These are phyloP conservation scores for Balamuthia mandrillaris DNA, from an alignment of 208 protist species.

Conservation along the genomic window DNA sequence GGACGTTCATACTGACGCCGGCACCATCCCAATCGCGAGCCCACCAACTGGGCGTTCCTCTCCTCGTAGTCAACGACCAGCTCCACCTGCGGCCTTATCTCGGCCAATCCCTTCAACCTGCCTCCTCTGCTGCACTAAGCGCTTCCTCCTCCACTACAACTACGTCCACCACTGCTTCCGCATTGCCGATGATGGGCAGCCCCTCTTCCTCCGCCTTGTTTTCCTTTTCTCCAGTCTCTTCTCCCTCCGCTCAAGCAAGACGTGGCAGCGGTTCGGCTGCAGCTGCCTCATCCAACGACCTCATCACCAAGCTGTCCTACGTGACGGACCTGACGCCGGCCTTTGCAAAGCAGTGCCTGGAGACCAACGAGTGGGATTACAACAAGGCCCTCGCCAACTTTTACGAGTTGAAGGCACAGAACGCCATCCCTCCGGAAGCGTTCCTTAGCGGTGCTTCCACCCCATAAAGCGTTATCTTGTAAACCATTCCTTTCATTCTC, in stretches of 20 bases:
- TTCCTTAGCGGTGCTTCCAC: no score
- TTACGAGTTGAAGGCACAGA: slow-evolving; percentile 25
- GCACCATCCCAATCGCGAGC: slow-evolving; percentile 14
- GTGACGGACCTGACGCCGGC: slow-evolving; percentile 23
- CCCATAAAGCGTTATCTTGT: no score
- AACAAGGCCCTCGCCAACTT: slow-evolving; percentile 34
- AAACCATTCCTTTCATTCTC: no score
- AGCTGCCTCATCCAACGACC: not conserved
- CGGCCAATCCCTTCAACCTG: not conserved
- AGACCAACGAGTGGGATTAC: slow-evolving; percentile 30
- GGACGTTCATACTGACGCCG: slow-evolving; percentile 28
- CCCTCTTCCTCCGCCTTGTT: not conserved
- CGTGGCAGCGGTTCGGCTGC: no score
- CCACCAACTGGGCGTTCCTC: not conserved
- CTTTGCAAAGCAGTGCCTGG: slow-evolving; percentile 5
- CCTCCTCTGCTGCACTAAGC: no score
- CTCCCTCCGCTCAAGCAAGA: no score
- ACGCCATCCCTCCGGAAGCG: not conserved
- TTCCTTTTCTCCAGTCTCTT: no score
- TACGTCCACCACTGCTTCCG: no score
- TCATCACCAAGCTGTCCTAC: slow-evolving; percentile 21
- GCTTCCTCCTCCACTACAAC: no score
- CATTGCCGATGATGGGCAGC: no score
- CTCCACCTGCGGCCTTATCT: slow-evolving; percentile 22
- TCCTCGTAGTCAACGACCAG: slow-evolving; percentile 35